A percentile compares a stretch with the other conserved stretches of the same genome.
These are phyloP conservation scores for Novymonas esmeraldas DNA, from an alignment of 208 protist genomes.

Conservation along the genomic window DNA sequence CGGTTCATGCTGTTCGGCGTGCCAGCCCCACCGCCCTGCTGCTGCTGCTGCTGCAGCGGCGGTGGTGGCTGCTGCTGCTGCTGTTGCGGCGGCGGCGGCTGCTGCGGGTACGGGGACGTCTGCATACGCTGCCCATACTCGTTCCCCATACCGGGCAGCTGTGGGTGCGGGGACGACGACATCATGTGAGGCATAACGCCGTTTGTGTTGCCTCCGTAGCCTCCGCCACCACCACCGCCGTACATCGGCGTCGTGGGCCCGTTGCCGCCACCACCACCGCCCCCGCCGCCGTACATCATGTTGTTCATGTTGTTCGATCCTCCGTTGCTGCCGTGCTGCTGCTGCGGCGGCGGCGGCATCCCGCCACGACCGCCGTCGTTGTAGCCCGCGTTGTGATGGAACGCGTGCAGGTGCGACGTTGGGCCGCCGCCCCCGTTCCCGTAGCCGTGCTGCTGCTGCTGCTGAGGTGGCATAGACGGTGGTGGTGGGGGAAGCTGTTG, in stretches of 20 bases:
- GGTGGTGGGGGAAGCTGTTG: conserved; percentile 14
- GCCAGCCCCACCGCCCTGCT: conserved; percentile 28
- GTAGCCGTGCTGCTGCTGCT: conserved; percentile 28
- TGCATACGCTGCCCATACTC: conserved; percentile 29
- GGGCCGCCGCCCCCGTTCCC: conserved; percentile 26
- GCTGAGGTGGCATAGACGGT: conserved; percentile 15
- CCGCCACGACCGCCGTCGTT: conserved; percentile 34
- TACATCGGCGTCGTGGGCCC: conserved; percentile 27
- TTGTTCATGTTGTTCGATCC: conserved; percentile 31
- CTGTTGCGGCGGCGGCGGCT: conserved; percentile 18
- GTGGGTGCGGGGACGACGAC: conserved; percentile 32
- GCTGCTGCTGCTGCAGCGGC: conserved; percentile 14
- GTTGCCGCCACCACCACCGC: conserved; percentile 19
- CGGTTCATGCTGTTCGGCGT: conserved; percentile 20
- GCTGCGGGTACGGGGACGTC: conserved; percentile 28
- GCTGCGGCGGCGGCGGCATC: conserved; percentile 27
- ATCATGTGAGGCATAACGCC: conserved; percentile 23
- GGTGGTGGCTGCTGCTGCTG: conserved; percentile 11
- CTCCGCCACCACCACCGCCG: conserved; percentile 23
- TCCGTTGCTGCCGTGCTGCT: conserved; percentile 36
- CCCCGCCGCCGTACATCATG: conserved; percentile 31
- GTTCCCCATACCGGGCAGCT: conserved; percentile 35
- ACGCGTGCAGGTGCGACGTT: conserved; percentile 34
- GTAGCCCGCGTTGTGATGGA: conserved; percentile 37
- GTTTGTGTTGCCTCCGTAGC: conserved; percentile 25